These are phyloP conservation scores for Ceratobasidium sp. DNA, from an alignment of 1,284 basidiomycete species.

Conservation along the genomic window DNA sequence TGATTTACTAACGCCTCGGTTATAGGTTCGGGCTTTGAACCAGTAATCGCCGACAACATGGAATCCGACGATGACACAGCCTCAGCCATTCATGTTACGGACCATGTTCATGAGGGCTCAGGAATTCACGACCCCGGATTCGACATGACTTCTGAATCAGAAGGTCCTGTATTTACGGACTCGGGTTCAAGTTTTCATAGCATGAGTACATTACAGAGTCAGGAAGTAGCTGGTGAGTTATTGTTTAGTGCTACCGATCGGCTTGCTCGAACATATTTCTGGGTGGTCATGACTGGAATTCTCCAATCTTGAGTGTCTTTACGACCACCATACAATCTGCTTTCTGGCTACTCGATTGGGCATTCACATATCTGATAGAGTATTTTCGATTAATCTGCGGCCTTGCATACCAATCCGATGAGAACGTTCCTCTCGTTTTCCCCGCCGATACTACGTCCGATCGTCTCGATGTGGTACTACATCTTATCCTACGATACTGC, in stretches of 20 bases:
- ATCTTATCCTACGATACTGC: conserved; percentile 1
- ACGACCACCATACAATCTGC: too few relatives aligned
- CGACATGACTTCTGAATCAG: background rate
- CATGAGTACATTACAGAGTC: conserved; percentile 32
- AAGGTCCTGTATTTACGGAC: background rate
- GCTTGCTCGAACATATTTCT: too few relatives aligned
- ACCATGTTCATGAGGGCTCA: background rate
- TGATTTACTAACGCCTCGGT: too few relatives aligned
- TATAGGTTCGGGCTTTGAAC: too few relatives aligned
- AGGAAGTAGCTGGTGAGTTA: conserved; percentile 16
- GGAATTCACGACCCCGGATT: background rate
- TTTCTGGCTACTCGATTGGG: too few relatives aligned
- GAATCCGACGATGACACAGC: background rate
- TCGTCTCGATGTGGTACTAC: conserved; percentile 11
- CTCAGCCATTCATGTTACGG: background rate
- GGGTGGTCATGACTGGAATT: too few relatives aligned
- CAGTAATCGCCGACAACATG: background rate
- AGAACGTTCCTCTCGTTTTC: conserved; percentile 23
- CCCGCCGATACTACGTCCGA: conserved; percentile 25
- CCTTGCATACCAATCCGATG: conserved; percentile 12
- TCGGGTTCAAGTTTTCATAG: background rate
- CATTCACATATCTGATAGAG: background rate
- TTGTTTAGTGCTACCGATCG: background rate
- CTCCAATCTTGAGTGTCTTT: too few relatives aligned
- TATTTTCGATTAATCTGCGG: conserved; percentile 21